phyloP scores from a whole-genome alignment of 2,329 filamentous ascomycete genomes.

The Aspergillus novofumigatus region DNA sequence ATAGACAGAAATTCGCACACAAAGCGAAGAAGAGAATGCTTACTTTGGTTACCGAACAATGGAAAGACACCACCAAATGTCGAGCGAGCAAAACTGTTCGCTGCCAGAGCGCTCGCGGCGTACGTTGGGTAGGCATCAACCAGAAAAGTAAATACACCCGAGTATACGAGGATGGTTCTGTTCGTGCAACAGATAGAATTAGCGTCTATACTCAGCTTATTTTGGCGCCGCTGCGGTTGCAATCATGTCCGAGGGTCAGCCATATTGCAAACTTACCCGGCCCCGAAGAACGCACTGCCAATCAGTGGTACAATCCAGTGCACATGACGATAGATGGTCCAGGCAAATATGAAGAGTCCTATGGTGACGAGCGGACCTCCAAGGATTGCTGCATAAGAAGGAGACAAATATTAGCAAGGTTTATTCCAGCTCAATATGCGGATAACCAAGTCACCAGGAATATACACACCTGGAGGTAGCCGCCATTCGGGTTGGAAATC shows the following conservation, averaged over 20 bases:
- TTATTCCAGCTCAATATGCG: background rate
- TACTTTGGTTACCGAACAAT: constrained; percentile 62
- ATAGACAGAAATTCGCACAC: background rate
- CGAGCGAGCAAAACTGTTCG: constrained; percentile 75
- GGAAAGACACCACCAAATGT: constrained; percentile 76
- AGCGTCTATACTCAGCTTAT: background rate
- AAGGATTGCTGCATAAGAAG: constrained; percentile 47
- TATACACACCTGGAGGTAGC: constrained; percentile 60
- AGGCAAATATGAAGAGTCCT: constrained; percentile 84
- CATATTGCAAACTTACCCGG: constrained; percentile 53
- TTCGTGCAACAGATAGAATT: constrained; percentile 14
- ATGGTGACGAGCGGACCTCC: constrained; percentile 76
- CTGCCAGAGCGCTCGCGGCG: constrained; percentile 64
- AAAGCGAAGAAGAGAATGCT: constrained; percentile 16
- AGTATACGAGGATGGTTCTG: constrained; percentile 73
- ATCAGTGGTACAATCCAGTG: constrained; percentile 76
- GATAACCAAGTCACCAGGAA: background rate
- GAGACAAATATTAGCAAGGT: background rate
- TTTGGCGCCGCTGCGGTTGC: constrained; percentile 15
- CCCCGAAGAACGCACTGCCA: constrained; percentile 66
- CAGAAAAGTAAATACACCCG: constrained; percentile 82
- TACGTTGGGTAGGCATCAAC: constrained; percentile 56
- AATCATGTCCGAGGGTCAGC: constrained; percentile 28
- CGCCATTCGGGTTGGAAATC: constrained; percentile 81
- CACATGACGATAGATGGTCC: constrained; percentile 69